phyloP scores from a whole-genome alignment of 2,329 filamentous ascomycete species.

The Lachnellula subtilissima region DNA sequence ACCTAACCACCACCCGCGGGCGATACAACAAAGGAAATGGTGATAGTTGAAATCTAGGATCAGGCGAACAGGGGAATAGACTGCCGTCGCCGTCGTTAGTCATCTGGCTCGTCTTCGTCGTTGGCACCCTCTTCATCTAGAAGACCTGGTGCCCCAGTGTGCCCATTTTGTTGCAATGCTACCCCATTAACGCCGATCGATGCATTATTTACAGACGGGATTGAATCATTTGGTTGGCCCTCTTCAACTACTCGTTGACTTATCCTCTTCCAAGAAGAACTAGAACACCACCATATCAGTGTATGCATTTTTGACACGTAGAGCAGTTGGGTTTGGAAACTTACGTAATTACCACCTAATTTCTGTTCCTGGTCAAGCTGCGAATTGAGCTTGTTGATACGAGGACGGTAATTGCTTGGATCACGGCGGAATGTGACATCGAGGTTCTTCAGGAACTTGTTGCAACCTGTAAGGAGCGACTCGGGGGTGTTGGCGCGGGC shows the following conservation, averaged over 20 bases:
- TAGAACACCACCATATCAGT: constrained; percentile 32
- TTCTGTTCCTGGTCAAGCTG: constrained; percentile 99
- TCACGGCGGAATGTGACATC: constrained; percentile 99
- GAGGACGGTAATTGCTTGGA: constrained; percentile 89
- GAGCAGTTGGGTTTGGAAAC: constrained; percentile 31
- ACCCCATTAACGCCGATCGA: constrained; percentile 30
- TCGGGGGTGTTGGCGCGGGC: constrained; percentile 86
- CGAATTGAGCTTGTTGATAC: constrained; percentile 96
- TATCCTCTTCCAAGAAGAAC: constrained; percentile 92
- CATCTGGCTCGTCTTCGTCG: constrained; percentile 62
- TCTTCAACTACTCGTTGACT: constrained; percentile 52
- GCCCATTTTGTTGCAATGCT: constrained; percentile 25
- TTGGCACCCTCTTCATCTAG: constrained; percentile 53
- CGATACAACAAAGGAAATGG: constrained; percentile 18
- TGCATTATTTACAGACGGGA: constrained; percentile 25
- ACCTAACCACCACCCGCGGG: constrained; percentile 7
- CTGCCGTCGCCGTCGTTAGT: constrained; percentile 54
- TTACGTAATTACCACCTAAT: constrained; percentile 81
- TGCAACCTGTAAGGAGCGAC: constrained; percentile 87
- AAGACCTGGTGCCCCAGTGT: constrained; percentile 31
- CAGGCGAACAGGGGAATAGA: constrained; percentile 61
- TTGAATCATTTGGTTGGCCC: constrained; percentile 48
- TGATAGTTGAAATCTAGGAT: constrained; percentile 24
- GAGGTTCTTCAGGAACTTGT: constrained; percentile 91
- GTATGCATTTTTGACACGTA: background rate